Evolutionary conservation across 2,329 filamentous ascomycete species (phyloP).

Genomic region (Sarocladium brachiariae): DNA sequence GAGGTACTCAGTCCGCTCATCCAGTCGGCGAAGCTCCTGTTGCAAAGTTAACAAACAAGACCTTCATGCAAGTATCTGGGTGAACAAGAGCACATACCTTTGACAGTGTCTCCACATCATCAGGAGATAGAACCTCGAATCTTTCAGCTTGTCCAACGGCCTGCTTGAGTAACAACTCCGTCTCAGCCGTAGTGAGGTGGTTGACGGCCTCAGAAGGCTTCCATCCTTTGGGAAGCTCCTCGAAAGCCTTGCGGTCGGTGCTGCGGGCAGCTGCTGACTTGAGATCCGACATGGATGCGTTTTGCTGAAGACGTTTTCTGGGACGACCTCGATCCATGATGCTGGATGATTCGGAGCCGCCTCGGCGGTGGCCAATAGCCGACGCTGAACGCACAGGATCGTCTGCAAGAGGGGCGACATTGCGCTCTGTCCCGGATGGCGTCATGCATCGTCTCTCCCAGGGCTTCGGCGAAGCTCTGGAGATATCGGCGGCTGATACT

Average conservation of each 20-base stretch:
- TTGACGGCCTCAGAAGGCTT: conserved; percentile 44
- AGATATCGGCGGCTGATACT: conserved; percentile 36
- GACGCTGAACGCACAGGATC: conserved; percentile 19
- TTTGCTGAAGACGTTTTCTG: conserved; percentile 35
- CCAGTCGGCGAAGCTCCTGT: conserved; percentile 67
- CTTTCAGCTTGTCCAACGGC: conserved; percentile 54
- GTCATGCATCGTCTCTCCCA: conserved; percentile 31
- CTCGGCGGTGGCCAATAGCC: conserved; percentile 38
- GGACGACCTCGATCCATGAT: conserved; percentile 58
- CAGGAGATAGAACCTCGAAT: conserved; percentile 57
- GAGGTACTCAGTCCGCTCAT: conserved; percentile 72
- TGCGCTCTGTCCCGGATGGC: conserved; percentile 17
- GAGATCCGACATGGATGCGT: conserved; percentile 7
- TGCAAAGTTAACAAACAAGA: background rate
- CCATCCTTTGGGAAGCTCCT: conserved; percentile 53
- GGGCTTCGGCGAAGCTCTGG: conserved; percentile 34
- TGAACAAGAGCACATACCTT: conserved; percentile 36
- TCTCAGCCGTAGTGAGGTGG: conserved; percentile 41
- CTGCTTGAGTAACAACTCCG: conserved; percentile 48
- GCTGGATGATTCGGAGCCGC: conserved; percentile 49
- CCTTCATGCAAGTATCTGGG: too few species aligned
- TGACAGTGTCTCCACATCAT: conserved; percentile 59
- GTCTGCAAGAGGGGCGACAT: conserved; percentile 24
- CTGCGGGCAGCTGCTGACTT: conserved; percentile 19
- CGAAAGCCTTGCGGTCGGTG: conserved; percentile 51